phyloP scores from a whole-genome alignment of 371 early-diverging fungal species.

The Rhizopus arrhizus region DNA sequence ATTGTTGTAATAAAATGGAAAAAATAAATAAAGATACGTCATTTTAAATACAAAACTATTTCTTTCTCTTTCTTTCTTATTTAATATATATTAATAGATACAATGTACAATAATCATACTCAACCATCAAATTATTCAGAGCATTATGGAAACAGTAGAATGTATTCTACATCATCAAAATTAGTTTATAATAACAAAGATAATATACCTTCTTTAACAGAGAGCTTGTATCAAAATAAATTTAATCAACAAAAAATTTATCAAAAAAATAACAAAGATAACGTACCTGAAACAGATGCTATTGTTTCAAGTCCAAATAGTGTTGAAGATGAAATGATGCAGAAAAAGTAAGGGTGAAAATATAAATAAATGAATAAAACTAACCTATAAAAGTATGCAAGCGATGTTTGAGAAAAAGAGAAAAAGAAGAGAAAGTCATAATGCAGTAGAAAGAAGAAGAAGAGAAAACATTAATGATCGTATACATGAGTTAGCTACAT shows the following conservation, averaged over 20 bases:
- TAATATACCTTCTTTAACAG: conserved; percentile 1
- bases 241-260: not conserved
- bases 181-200: not conserved
- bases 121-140: not conserved
- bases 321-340: conserved; percentile 43
- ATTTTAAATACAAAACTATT: not conserved
- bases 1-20: not conserved
- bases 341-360: conserved; percentile 38
- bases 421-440: conserved; percentile 45
- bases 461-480: conserved; percentile 96
- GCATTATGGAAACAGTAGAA: not conserved
- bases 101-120: not conserved
- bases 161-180: not conserved
- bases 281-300: conserved; percentile 2
- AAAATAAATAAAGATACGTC: not conserved
- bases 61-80: not conserved
- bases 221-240: not conserved
- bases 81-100: not conserved
- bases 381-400: conserved; percentile 30
- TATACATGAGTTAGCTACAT: conserved; percentile 63
- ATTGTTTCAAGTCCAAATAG: conserved; percentile 31
- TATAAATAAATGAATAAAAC: not conserved
- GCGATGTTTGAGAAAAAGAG: conserved; percentile 40
- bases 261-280: conserved; percentile 9
- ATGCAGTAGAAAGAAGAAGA: conserved; percentile 84